Conservation (phyloP, 2,329 filamentous ascomycete genomes). For the Epichloe scottii region DNA sequence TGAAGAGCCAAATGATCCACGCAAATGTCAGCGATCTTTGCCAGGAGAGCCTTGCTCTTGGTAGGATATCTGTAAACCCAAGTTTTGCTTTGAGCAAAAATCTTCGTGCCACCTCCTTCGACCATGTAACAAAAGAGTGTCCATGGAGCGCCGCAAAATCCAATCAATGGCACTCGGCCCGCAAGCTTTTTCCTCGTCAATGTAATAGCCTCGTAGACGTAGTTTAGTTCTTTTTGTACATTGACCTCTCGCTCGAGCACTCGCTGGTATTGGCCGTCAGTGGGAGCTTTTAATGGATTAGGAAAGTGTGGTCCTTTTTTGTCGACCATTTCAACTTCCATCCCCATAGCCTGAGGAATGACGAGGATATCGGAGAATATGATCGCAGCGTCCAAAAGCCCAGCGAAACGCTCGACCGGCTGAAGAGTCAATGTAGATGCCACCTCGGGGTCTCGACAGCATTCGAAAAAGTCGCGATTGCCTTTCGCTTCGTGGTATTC, state of each 20-base stretch:
- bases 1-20: constrained; percentile 90
- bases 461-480: constrained; percentile 87
- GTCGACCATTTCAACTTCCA: constrained; percentile 97
- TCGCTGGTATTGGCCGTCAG: constrained; percentile 70
- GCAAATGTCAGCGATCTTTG: constrained; percentile 88
- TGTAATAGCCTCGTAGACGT: constrained; percentile 93
- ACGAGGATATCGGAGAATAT: constrained; percentile 99
- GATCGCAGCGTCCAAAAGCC: constrained; percentile 89
- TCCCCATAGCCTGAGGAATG: constrained; percentile 94
- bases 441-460: constrained; percentile 85
- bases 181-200: constrained; percentile 77
- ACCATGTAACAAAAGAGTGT: constrained; percentile 98
- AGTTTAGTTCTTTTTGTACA: constrained; percentile 72
- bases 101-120: constrained; percentile 88
- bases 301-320: constrained; percentile 96
- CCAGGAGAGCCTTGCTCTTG: constrained; percentile 66
- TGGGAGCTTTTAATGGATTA: constrained; percentile 63
- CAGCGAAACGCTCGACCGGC: constrained; percentile 81
- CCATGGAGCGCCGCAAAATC: constrained; percentile 95
- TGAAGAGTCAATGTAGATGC: constrained; percentile 89
- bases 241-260: constrained; percentile 71
- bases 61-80: constrained; percentile 88
- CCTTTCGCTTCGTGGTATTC: constrained; percentile 97
- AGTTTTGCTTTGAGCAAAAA: constrained; percentile 88
- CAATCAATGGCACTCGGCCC: constrained; percentile 83